Evolutionary conservation across 768 basidiomycete genomes (phyloP), one percentile per base, ranked within the genome.

Genomic region (Lactifluus echinatus): DNA sequence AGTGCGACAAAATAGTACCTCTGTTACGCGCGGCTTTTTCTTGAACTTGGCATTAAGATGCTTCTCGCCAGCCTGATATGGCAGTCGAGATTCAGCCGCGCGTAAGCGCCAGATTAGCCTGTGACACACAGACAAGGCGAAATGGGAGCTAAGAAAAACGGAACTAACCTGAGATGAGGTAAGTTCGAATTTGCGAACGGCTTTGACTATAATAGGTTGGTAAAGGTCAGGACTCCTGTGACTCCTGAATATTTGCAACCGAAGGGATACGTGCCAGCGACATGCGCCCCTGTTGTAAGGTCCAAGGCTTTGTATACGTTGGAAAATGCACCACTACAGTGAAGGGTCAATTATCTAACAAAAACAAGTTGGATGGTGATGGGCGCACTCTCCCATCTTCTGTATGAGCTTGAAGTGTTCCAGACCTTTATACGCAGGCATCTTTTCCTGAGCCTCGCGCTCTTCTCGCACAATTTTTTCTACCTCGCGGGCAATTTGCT

Each of bases 21-120:
- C 94, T 79, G 91, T 95, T 70, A 87, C 88, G 79, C 93, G 89
- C 78, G 94, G 91, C 77, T 88, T 91, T 77, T 93, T 93, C 79
- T 94, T 94, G 78, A 95, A 94, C 70, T 89, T 84, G 60, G 85
- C 79, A 72, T 93, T 94, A 70, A 97, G 77, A 74, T 95, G 91
- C 73, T 89, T 95, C 70, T 93, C 87, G 68, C 89, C 89, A 66
- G 85, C 85, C 92, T 95, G 71, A 65, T 65, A 60, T 36, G 55
- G 51, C 44, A 36, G 51, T n/a, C 28, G 28, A 64, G 63, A 66
- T 55, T 62, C 19, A 63, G 56, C 62, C 67, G 61, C 58, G 49
- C 58, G 60, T 39, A 61, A 66, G 59, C 59, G 55, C 63, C 45
- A 66, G 58, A 56, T 60, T 59, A 64, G 63, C 60, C 60, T 42